A percentile compares a stretch with the other conserved stretches of the same genome.
Evolutionary conservation across 495 filamentous ascomycete genomes (phyloP).

Genomic region (Usnea hakonensis): DNA sequence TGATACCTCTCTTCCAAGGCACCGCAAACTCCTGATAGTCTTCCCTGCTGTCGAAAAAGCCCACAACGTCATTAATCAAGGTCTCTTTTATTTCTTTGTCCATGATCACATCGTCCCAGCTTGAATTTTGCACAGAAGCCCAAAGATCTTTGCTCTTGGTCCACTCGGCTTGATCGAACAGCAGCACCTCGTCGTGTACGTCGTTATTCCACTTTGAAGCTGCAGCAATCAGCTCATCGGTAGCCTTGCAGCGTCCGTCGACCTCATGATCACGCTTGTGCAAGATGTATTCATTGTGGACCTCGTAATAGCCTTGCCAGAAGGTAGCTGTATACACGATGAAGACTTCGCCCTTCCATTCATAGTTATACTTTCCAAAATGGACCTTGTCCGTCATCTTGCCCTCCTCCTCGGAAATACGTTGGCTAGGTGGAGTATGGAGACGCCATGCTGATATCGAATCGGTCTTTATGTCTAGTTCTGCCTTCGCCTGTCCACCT

Average conservation of each 20-base stretch:
- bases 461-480: slow-evolving; percentile 33
- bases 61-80: slow-evolving; percentile 32
- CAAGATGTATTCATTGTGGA: slow-evolving; percentile 8
- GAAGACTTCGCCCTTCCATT: slow-evolving; percentile 33
- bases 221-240: slow-evolving; percentile 33
- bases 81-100: slow-evolving; percentile 39
- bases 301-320: neutral
- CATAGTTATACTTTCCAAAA: slow-evolving; percentile 36
- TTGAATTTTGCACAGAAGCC: slow-evolving; percentile 33
- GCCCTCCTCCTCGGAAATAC: slow-evolving; percentile 16
- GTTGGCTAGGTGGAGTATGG: slow-evolving; percentile 10
- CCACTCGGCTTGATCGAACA: slow-evolving; percentile 37
- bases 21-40: slow-evolving; percentile 37
- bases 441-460: slow-evolving; percentile 22
- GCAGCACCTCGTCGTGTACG: slow-evolving; percentile 32
- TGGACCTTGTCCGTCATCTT: slow-evolving; percentile 27
- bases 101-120: slow-evolving; percentile 41
- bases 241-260: slow-evolving; percentile 16
- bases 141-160: slow-evolving; percentile 30
- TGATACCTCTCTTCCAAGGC: slow-evolving; percentile 35
- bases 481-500: slow-evolving; percentile 31
- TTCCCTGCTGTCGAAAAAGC: slow-evolving; percentile 38
- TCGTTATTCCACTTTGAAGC: slow-evolving; percentile 33
- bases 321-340: slow-evolving; percentile 29
- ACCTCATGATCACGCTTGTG: slow-evolving; percentile 8